These are phyloP conservation scores for Boletus tylopilopsis DNA, from an alignment of 768 basidiomycete genomes.

Conservation along the genomic window DNA sequence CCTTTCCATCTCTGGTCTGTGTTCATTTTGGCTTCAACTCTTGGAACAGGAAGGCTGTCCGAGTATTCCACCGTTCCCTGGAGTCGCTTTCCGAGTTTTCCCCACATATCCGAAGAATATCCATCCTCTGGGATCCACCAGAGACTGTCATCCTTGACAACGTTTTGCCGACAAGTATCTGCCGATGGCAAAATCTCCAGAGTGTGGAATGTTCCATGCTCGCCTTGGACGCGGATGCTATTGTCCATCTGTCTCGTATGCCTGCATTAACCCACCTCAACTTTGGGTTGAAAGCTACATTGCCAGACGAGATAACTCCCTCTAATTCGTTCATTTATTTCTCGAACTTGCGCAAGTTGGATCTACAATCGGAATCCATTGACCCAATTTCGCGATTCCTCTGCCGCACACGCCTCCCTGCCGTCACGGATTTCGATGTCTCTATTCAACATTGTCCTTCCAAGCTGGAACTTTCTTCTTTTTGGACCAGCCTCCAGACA, in stretches of 20 bases:
- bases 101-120: neutral
- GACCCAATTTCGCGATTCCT: neutral
- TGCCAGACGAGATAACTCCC: neutral
- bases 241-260: neutral
- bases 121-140: neutral
- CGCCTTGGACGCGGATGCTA: neutral
- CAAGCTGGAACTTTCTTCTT: neutral
- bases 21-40: neutral
- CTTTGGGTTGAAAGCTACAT: neutral
- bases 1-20: neutral
- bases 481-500: neutral
- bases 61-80: neutral
- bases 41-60: neutral
- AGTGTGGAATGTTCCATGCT: neutral
- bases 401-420: neutral
- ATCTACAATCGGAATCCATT: neutral
- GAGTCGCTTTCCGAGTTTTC: neutral
- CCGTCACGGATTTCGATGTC: neutral
- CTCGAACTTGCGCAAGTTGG: neutral
- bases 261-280: neutral
- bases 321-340: neutral
- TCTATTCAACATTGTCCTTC: neutral
- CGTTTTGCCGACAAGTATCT: neutral
- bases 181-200: neutral
- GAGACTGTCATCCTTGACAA: neutral